Evolutionary conservation across 1,139 yeast genomes (phyloP), one percentile per base, ranked within the genome.

Genomic region (Geotrichum citri-aurantii): DNA sequence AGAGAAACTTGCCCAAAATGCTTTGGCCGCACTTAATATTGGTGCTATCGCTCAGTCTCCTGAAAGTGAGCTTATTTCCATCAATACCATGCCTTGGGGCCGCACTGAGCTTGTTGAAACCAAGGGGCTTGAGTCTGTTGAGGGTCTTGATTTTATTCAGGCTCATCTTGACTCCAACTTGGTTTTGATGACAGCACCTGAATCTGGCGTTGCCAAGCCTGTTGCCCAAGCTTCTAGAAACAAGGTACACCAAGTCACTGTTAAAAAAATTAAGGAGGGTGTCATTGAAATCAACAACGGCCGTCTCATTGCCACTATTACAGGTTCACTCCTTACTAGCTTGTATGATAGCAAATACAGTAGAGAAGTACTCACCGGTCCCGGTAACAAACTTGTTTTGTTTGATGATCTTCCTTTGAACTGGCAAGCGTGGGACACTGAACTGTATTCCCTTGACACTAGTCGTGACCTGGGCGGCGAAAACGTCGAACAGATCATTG

Each of bases 351-450:
- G 80, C 48, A 76, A 74, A 2, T 77, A 79, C 57, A 79, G 81
- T 26, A 80, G 93, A 37, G 95, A 92, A 69, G 79, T 86, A 26
- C 78, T 92, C 61, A 88, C 87, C 62, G 75, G 81, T 2, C 73
- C 73, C 27, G 96, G 91, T 42, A 88, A 89, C 68, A 95, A 88
- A 71, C 84, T 83, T 65, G 81, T 89, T 1, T 70, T 93, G 59
- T 88, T 88, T 68, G 93, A 91, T 64, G 98, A 93, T 71, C 88
- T 90, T 64, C 98, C 98, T 12, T 76, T 90, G 68, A 85, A 81
- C 60, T 92, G 85, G 83, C 97, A 92, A 54, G 98, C 98, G 1
- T 93, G 99, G 98, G 98, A 93, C 70, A 92, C 98, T 0, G 99
- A 93, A 70, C 79, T 91, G 61, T 93, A 82, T 70, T 86, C 96